Evolutionary conservation across 257 asterid species (phyloP).

Genomic region (Nemophila menziesii): DNA sequence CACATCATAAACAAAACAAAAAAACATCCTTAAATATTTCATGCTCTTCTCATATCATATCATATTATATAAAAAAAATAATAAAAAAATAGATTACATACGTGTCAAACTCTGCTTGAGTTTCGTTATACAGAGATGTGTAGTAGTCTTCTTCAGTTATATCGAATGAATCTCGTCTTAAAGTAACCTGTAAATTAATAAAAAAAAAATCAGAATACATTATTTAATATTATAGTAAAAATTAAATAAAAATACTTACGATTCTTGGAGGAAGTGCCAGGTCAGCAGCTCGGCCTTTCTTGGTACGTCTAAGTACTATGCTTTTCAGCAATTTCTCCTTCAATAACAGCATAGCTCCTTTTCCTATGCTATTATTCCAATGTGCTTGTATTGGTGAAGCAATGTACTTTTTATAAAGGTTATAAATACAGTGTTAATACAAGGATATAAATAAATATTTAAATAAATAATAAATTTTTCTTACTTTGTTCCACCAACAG

Average conservation of each 20-base stretch:
- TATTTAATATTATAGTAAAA: background rate
- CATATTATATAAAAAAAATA: constrained; percentile 1
- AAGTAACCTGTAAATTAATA: constrained; percentile 69
- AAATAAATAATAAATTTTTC: constrained; percentile 11
- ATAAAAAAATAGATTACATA: constrained; percentile 28
- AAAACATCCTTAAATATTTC: background rate
- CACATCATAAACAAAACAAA: constrained; percentile 13
- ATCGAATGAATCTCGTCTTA: constrained; percentile 76
- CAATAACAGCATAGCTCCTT: constrained; percentile 75
- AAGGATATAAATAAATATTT: no score
- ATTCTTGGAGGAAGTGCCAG: constrained; percentile 90
- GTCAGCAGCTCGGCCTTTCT: constrained; percentile 97
- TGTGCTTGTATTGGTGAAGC: constrained; percentile 64
- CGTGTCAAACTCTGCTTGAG: constrained; percentile 88
- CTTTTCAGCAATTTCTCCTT: constrained; percentile 70
- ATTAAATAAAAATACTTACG: constrained; percentile 47
- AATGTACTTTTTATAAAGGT: constrained; percentile 36
- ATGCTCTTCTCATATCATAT: background rate
- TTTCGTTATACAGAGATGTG: constrained; percentile 72
- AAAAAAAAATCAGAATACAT: no score
- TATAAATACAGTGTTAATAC: no score
- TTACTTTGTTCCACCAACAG: constrained; percentile 97
- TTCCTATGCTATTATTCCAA: constrained; percentile 38
- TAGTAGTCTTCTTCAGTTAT: constrained; percentile 84
- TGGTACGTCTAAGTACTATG: constrained; percentile 79